Evolutionary conservation across 495 filamentous ascomycete species (phyloP), one percentile per base, ranked within the genome.

Genomic region (Penicillium turbatum): DNA sequence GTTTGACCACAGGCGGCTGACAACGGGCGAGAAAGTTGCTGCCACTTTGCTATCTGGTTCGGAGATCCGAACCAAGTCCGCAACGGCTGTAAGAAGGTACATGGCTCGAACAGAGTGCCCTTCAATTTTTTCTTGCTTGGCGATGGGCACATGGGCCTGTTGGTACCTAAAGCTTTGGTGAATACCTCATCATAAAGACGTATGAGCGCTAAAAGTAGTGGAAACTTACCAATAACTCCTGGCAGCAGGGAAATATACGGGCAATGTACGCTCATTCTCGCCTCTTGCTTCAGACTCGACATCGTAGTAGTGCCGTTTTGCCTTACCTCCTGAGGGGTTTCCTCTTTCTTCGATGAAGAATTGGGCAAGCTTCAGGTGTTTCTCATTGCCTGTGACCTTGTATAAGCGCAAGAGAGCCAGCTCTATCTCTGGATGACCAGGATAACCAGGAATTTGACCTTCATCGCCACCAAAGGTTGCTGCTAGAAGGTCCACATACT

Each of bases 381-480:
- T 65, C 21, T 71, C 48, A 46, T 79, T 68, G 2, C 63, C 55
- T 5, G 78, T 81, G 15, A 65, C 62, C 8, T 75, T 67, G 53
- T 79, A 80, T 5, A 84, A 68, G 7, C 82, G 68, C n/a, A 82
- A 54, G 3, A 84, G 67, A 13, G 79, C 75, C 5, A 85, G 67
- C 56, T 85, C 81, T 39, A 83, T 82, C 53, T 85, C 81, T 0
- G 75, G 80, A 55, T 84, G 82, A 0, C 80, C 82, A 6, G 81
- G 82, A 50, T 84, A 85, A 12, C 79, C 81, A 30, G 75, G 77
- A 37, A 72, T 75, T 57, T 82, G 76, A n/a, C 60, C 63, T 13
- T 71, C 57, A 5, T 72, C 71, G 4, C 69, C 67, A 0, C 82
- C 82, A 61, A 84, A 80, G 1, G 64, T 74, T 10, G 66, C 61